Base-by-base conservation (phyloP, 2,329 filamentous ascomycete species). In the Fusarium coicis region DNA sequence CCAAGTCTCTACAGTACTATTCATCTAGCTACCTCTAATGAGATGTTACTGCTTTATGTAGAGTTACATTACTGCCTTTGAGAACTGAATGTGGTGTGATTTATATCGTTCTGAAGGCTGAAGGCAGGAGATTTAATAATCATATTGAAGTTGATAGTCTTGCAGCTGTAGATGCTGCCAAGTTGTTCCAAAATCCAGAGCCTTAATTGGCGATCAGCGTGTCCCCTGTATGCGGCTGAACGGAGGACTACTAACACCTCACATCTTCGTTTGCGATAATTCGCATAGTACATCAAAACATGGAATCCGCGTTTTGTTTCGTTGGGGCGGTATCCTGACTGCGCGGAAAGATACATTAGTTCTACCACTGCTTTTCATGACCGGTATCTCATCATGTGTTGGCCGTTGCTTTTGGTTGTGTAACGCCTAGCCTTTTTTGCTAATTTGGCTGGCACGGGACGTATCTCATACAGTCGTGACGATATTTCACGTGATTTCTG, bases 41-140 rank as follows among this genome's bases (percentile, higher is more conserved):
- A 5, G 42, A 4, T 44, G 5, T 0, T 5, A 7, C 8, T 26
- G n/a, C n/a, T 44, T 18, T 6, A 1, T 10, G 16, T 0, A 1
- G 3, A 44, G 10, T 12, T 12, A 26, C 3, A 10, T 23, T 23
- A 5, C 2, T 6, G 0, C 10, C n/a, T 18, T 18, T 6, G 2
- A 18, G 10, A 1, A 18, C 2, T 4, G 42, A 44, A 44, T 26
- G 12, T 2, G 2, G 7, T 4, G n/a, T 44, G n/a, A 26, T 26
- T 7, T 18, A 18, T 44, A 18, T 44, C n/a, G 10, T 5, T 26
- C 8, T 3, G 4, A 44, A 44, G 5, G n/a, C 16, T 26, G 7
- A 12, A 18, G 42, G n/a, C 7, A 18, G 16, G 42, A 18, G 0
- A 43, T 18, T 5, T 10, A 4, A 23, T 11, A 23, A 18, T 11